Conservation (phyloP, 108 stramenopile genomes). For the Nannochloropsis gaditana region DNA sequence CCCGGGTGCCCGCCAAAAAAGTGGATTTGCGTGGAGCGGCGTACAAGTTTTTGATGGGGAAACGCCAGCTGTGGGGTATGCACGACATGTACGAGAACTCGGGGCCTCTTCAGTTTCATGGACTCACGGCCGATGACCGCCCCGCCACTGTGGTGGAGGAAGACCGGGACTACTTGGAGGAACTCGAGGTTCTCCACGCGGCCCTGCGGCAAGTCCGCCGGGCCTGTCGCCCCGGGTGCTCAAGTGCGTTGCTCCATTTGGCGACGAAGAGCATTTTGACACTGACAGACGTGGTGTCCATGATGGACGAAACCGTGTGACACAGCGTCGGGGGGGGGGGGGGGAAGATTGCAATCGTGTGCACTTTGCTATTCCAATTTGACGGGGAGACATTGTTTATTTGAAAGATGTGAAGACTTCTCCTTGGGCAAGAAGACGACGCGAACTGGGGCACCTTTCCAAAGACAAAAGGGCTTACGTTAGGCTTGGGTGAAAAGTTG, state of each 20-base stretch:
- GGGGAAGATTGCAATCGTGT: no score
- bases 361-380: no score
- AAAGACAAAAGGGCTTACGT: no score
- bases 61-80: not conserved
- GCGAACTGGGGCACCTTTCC: no score
- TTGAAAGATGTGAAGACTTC: no score
- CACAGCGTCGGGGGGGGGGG: no score
- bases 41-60: slow-evolving; percentile 37
- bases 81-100: slow-evolving; percentile 45
- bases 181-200: slow-evolving; percentile 50
- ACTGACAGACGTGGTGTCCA: slow-evolving; percentile 48
- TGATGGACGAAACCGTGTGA: slow-evolving; percentile 32
- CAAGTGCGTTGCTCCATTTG: slow-evolving; percentile 43
- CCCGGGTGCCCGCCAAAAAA: slow-evolving; percentile 41
- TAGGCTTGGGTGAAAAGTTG: no score
- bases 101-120: slow-evolving; percentile 51
- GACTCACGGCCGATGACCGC: slow-evolving; percentile 45
- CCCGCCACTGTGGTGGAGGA: slow-evolving; percentile 50
- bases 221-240: slow-evolving; percentile 51
- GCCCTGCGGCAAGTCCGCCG: slow-evolving; percentile 39
- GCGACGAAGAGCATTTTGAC: slow-evolving; percentile 48
- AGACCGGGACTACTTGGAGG: slow-evolving; percentile 48
- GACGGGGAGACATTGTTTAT: no score
- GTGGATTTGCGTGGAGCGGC: slow-evolving; percentile 48
- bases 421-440: no score